These are phyloP conservation scores for Annulohypoxylon maeteangense DNA, from an alignment of 495 filamentous ascomycete genomes.

Conservation along the genomic window DNA sequence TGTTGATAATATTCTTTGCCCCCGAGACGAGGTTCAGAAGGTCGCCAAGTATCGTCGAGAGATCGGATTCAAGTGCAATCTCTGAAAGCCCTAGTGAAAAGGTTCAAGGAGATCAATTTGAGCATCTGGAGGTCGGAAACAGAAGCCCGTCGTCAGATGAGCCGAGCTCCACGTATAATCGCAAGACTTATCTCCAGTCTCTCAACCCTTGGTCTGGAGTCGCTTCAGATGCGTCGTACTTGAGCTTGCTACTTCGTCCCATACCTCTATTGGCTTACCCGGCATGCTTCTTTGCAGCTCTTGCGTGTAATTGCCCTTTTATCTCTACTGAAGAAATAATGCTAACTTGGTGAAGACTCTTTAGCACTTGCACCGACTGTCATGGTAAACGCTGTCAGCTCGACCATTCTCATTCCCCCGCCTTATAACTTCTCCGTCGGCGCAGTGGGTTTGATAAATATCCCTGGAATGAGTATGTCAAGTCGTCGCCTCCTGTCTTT, in stretches of 20 bases:
- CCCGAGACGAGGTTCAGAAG: slow-evolving; percentile 15
- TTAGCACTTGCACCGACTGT: slow-evolving; percentile 22
- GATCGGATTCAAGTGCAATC: not conserved
- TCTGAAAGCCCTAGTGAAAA: slow-evolving; percentile 8
- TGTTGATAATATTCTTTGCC: slow-evolving; percentile 24
- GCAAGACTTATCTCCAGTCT: slow-evolving; percentile 1
- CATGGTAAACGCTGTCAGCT: slow-evolving; percentile 21
- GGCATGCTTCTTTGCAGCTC: slow-evolving; percentile 17
- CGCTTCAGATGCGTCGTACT: not conserved
- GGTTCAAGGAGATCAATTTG: not conserved
- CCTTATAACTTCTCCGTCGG: slow-evolving; percentile 23
- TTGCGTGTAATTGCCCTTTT: slow-evolving; percentile 2
- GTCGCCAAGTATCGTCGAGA: not conserved
- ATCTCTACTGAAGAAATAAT: not conserved
- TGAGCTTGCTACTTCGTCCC: slow-evolving; percentile 15
- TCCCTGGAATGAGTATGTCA: slow-evolving; percentile 12
- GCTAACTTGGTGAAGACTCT: slow-evolving; percentile 15
- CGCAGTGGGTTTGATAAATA: slow-evolving; percentile 21
- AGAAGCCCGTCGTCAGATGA: not conserved
- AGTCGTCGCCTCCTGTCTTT: not conserved
- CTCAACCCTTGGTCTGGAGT: slow-evolving; percentile 23
- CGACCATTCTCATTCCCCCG: slow-evolving; percentile 13
- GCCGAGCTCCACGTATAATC: not conserved
- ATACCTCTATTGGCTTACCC: slow-evolving; percentile 20
- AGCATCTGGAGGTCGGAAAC: not conserved